Percentiles rank a stretch among this genome's conserved stretches.
Evolutionary conservation across 1,284 basidiomycete species (phyloP).

Genomic region (Irpex rosettiformis): DNA sequence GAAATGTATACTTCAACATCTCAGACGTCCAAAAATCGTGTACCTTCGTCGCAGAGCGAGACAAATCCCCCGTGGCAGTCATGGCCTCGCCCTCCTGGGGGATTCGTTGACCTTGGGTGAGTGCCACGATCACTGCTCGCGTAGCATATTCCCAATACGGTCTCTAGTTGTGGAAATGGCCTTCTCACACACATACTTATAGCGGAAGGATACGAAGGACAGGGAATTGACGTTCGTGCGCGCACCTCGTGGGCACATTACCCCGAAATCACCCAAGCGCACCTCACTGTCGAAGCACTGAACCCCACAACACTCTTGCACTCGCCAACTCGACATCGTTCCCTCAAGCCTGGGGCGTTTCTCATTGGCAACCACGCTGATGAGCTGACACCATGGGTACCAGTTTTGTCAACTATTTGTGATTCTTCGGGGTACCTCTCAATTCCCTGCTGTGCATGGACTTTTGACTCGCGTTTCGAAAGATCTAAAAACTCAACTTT

Average conservation of each 20-base stretch:
- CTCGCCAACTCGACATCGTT: slow-evolving; percentile 14
- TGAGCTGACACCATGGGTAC: slow-evolving; percentile 90
- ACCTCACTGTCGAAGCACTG: slow-evolving; percentile 62
- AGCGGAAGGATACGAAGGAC: slow-evolving; percentile 80
- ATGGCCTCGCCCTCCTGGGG: slow-evolving; percentile 78
- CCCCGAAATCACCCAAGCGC: slow-evolving; percentile 51
- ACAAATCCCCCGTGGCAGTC: slow-evolving; percentile 50
- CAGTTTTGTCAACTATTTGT: slow-evolving; percentile 64
- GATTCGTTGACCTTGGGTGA: slow-evolving; percentile 89
- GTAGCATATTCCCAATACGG: background rate
- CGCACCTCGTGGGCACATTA: slow-evolving; percentile 73
- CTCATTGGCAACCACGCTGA: slow-evolving; percentile 96
- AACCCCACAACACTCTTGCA: slow-evolving; percentile 45
- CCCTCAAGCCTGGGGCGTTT: slow-evolving; percentile 52
- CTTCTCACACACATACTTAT: slow-evolving; percentile 83
- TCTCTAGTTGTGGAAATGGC: slow-evolving; percentile 78
- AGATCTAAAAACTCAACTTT: slow-evolving; percentile 39
- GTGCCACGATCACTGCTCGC: slow-evolving; percentile 21
- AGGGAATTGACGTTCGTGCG: slow-evolving; percentile 82
- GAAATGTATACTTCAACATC: slow-evolving; percentile 44
- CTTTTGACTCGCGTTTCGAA: slow-evolving; percentile 64
- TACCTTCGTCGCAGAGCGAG: slow-evolving; percentile 6
- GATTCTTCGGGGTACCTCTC: slow-evolving; percentile 76
- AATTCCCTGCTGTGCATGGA: slow-evolving; percentile 90
- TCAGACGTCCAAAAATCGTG: slow-evolving; percentile 5